Evolutionary conservation across 1,284 basidiomycete genomes (phyloP).

Genomic region (Ceratobasidium sp.): DNA sequence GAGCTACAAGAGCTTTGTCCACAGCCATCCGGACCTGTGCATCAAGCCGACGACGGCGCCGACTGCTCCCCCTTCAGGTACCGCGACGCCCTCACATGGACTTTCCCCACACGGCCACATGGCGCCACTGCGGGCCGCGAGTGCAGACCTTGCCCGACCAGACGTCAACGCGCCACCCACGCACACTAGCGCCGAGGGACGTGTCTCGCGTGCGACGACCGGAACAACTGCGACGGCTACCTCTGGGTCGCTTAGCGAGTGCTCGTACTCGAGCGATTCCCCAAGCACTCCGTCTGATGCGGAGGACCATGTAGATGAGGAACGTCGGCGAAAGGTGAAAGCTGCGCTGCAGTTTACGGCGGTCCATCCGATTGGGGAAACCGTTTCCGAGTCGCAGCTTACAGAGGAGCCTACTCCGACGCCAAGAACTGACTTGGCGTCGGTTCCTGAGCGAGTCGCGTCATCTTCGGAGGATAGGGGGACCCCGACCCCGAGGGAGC

Average conservation of each 20-base stretch:
- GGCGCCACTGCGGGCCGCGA: constrained; percentile 31
- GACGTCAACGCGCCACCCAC: constrained; percentile 42
- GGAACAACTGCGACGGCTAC: constrained; percentile 41
- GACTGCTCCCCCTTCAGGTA: constrained; percentile 37
- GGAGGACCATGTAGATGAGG: constrained; percentile 34
- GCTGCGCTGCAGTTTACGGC: constrained; percentile 27
- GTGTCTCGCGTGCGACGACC: constrained; percentile 38
- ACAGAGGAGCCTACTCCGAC: constrained; percentile 48
- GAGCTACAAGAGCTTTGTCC: constrained; percentile 90
- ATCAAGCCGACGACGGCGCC: constrained; percentile 60
- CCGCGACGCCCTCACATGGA: constrained; percentile 33
- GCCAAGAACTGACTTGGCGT: constrained; percentile 45
- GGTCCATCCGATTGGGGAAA: constrained; percentile 14
- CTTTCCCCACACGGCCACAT: constrained; percentile 30
- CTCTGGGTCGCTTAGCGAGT: constrained; percentile 39
- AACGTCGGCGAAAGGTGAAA: constrained; percentile 28
- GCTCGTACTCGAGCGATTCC: constrained; percentile 39
- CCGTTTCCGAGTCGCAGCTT: constrained; percentile 4
- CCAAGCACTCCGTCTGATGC: constrained; percentile 40
- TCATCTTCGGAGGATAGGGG: constrained; percentile 20
- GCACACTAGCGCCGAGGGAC: constrained; percentile 38
- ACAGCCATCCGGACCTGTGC: constrained; percentile 89
- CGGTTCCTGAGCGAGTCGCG: constrained; percentile 14
- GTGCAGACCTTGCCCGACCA: constrained; percentile 36
- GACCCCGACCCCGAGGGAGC: constrained; percentile 32